These are phyloP conservation scores for Scedosporium boydii DNA, from an alignment of 2,329 filamentous ascomycete genomes.

Conservation along the genomic window DNA sequence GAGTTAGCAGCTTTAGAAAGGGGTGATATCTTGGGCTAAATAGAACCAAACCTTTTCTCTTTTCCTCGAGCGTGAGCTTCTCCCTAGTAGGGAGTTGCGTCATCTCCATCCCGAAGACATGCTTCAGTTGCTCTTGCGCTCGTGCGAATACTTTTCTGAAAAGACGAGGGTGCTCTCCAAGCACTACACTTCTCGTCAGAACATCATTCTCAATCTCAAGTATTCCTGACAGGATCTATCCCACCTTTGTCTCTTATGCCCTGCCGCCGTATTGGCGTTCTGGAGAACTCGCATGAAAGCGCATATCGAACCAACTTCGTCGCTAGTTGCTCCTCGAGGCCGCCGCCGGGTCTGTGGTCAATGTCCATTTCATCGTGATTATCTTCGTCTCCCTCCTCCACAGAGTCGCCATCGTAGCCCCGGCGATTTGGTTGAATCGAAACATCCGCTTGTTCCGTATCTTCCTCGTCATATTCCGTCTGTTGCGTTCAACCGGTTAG, in stretches of 20 bases:
- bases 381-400: constrained; percentile 21
- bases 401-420: constrained; percentile 16
- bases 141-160: constrained; percentile 71
- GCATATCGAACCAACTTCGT: constrained; percentile 63
- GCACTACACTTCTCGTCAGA: constrained; percentile 38
- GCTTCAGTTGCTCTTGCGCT: constrained; percentile 62
- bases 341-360: constrained; percentile 20
- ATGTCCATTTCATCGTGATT: constrained; percentile 27
- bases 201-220: neutral
- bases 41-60: constrained; percentile 52
- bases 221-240: constrained; percentile 1
- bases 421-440: neutral
- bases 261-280: constrained; percentile 48
- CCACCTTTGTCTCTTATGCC: constrained; percentile 56
- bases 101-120: constrained; percentile 87
- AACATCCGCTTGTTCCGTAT: neutral
- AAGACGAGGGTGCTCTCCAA: constrained; percentile 57
- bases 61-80: constrained; percentile 70
- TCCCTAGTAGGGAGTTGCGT: constrained; percentile 72
- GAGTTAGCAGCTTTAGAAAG: neutral
- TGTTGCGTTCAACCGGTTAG: neutral
- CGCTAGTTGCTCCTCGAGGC: constrained; percentile 40
- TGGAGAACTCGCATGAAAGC: constrained; percentile 55
- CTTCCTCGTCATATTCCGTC: neutral
- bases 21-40: neutral